These are phyloP conservation scores for Pseudozyma hubeiensis DNA, from an alignment of 1,284 basidiomycete species.

Conservation along the genomic window DNA sequence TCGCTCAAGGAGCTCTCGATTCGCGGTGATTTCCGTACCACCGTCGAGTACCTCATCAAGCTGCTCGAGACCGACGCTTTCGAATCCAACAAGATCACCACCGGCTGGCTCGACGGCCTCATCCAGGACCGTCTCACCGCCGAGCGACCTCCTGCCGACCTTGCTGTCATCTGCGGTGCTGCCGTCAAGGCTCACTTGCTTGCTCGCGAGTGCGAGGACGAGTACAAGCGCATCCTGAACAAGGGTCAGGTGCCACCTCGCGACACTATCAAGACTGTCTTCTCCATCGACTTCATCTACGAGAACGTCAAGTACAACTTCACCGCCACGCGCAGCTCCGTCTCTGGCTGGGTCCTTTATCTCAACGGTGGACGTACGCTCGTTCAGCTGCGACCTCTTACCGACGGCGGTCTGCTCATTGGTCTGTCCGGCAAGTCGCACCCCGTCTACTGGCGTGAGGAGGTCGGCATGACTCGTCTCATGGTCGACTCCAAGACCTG, in stretches of 20 bases:
- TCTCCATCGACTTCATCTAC: constrained; percentile 93
- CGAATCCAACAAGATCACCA: constrained; percentile 96
- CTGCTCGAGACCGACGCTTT: constrained; percentile 96
- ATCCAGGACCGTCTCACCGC: constrained; percentile 96
- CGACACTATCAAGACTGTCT: constrained; percentile 95
- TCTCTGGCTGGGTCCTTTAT: constrained; percentile 90
- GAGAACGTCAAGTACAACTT: constrained; percentile 96
- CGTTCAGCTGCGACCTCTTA: constrained; percentile 76
- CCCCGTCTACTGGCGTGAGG: constrained; percentile 97
- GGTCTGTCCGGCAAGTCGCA: constrained; percentile 93
- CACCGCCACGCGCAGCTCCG: constrained; percentile 90
- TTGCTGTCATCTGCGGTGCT: constrained; percentile 91
- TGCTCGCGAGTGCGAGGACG: constrained; percentile 86
- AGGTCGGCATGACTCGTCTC: constrained; percentile 81
- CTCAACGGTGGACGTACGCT: constrained; percentile 82
- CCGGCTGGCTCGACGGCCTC: constrained; percentile 96
- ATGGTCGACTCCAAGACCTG: constrained; percentile 96
- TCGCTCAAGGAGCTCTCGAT: constrained; percentile 98
- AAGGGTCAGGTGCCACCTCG: constrained; percentile 97
- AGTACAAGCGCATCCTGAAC: constrained; percentile 95
- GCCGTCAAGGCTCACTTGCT: constrained; percentile 96
- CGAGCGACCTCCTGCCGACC: constrained; percentile 88
- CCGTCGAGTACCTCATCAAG: constrained; percentile 94
- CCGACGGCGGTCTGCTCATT: constrained; percentile 93
- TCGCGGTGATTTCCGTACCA: constrained; percentile 98